These are phyloP conservation scores for Microdochium bolleyi DNA, from an alignment of 2,329 filamentous ascomycete genomes.

Conservation along the genomic window DNA sequence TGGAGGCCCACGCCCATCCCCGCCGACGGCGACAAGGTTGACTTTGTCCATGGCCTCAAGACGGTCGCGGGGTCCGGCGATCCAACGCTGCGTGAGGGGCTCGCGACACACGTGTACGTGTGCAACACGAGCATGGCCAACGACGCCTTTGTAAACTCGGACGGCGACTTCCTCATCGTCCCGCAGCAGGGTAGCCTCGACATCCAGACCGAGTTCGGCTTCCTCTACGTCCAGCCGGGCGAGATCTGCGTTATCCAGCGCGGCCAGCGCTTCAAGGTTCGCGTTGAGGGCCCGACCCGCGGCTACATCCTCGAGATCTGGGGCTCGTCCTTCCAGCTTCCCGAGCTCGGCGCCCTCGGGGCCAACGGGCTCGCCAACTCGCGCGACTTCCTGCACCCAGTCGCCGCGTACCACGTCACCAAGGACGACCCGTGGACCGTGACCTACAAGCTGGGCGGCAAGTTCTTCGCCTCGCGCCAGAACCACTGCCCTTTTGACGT, in stretches of 20 bases:
- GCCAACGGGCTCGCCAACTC: constrained; percentile 58
- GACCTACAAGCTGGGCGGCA: constrained; percentile 53
- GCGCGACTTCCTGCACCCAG: constrained; percentile 56
- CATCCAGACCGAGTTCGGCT: constrained; percentile 61
- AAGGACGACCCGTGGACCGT: constrained; percentile 43
- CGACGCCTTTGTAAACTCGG: constrained; percentile 44
- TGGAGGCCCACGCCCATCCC: constrained; percentile 35
- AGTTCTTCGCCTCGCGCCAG: constrained; percentile 52
- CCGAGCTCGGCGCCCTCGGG: constrained; percentile 59
- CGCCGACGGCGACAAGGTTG: constrained; percentile 21
- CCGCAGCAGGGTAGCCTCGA: constrained; percentile 58
- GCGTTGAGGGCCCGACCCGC: constrained; percentile 49
- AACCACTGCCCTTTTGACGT: constrained; percentile 63
- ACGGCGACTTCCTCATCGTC: constrained; percentile 60
- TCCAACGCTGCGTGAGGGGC: constrained; percentile 36
- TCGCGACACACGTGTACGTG: constrained; percentile 40
- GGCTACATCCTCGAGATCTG: constrained; percentile 64
- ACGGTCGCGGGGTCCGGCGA: constrained; percentile 42
- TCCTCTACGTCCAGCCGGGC: constrained; percentile 56
- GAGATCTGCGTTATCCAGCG: constrained; percentile 60
- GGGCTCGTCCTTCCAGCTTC: constrained; percentile 55
- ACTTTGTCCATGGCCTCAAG: constrained; percentile 38
- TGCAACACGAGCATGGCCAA: constrained; percentile 37
- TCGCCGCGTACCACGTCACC: constrained; percentile 51
- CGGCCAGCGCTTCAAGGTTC: constrained; percentile 56